Evolutionary conservation across 2,329 filamentous ascomycete genomes (phyloP), one percentile per base, ranked within the genome.

Genomic region (Aspergillus transmontanensis): DNA sequence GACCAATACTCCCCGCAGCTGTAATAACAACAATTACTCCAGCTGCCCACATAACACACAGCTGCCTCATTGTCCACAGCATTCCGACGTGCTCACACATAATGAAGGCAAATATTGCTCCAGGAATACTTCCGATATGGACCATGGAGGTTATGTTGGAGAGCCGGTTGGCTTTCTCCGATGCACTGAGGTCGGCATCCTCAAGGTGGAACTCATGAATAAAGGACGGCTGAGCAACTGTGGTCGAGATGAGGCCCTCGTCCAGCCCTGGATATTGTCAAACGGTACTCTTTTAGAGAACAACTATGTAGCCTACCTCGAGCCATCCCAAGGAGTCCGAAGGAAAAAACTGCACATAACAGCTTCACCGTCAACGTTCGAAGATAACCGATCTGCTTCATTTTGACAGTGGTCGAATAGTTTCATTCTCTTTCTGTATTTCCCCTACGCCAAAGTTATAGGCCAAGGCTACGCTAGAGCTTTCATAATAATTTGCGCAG

Each of bases 141-240:
- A 79, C 78, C 77, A 79, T 79, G 1, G 77, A 73, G 5, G 75
- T 76, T 43, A 80, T 75, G 57, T 78, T 79, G 3, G 73, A 76
- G 30, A 75, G 70, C 45, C 72, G 71, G 39, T 75, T 69, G 14
- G 76, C 75, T 58, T 73, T 70, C 14, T 73, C 63, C 6, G 66
- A 59, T 9, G 63, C 59, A 55, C 51, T 58, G 28, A 69, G 67
- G 9, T 34, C 57, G 19, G 21, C 51, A 1, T 59, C 51, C 6
- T 61, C 6, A 10, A 70, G 61, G 9, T 61, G 41, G 12, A 67
- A 71, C 32, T 67, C 58, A 12, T 41, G 16, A 21, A 69, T 66
- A 26, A 70, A 70, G 4, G 70, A 70, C 11, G 61, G 57, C 3
- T 69, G 58, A 2, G 65, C 66, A 6, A 71, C 68, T 4, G 67